phyloP scores from a whole-genome alignment of 1,139 yeast species.

The Yamadazyma mexicana region DNA sequence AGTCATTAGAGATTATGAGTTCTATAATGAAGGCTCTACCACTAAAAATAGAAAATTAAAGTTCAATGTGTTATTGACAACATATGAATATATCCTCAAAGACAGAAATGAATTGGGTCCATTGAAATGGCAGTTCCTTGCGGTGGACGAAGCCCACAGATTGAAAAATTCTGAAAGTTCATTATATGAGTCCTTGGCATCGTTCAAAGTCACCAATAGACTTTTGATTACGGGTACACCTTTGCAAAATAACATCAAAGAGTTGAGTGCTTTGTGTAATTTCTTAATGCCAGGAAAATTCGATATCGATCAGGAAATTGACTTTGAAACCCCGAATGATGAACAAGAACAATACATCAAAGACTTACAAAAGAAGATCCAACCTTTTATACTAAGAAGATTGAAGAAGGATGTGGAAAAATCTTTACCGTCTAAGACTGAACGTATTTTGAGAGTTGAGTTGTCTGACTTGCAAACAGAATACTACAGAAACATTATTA shows the following conservation, averaged over 20 bases:
- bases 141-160: conserved; percentile 98
- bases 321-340: conserved; percentile 83
- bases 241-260: conserved; percentile 91
- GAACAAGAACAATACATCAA: conserved; percentile 88
- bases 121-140: conserved; percentile 92
- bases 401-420: conserved; percentile 96
- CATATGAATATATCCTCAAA: conserved; percentile 92
- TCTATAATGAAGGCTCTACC: conserved; percentile 35
- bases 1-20: conserved; percentile 82
- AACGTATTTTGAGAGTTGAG: conserved; percentile 91
- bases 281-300: conserved; percentile 95
- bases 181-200: conserved; percentile 79
- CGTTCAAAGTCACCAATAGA: conserved; percentile 81
- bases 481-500: conserved; percentile 88
- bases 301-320: conserved; percentile 88
- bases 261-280: conserved; percentile 90
- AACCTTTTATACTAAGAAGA: conserved; percentile 90
- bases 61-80: conserved; percentile 85
- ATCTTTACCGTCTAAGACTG: conserved; percentile 92
- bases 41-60: conserved; percentile 61
- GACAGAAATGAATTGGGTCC: conserved; percentile 79
- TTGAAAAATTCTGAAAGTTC: conserved; percentile 93
- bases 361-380: conserved; percentile 77
- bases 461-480: conserved; percentile 93
- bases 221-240: conserved; percentile 97